These are phyloP conservation scores for Lactifluus piperatus DNA, from an alignment of 768 basidiomycete species.

Conservation along the genomic window DNA sequence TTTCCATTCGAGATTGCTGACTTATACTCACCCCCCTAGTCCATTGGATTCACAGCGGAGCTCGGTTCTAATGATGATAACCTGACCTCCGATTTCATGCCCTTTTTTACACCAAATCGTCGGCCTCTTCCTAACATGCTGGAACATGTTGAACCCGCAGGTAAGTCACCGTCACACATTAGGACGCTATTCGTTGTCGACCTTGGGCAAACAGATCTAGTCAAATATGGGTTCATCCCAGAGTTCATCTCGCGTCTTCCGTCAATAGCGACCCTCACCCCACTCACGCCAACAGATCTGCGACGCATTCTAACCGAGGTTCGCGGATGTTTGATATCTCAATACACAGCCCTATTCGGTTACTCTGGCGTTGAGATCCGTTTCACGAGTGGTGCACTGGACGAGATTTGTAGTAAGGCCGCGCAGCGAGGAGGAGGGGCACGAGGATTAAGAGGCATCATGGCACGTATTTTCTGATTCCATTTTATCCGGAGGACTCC, in stretches of 20 bases:
- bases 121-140: conserved; percentile 45
- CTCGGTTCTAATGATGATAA: conserved; percentile 36
- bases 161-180: conserved; percentile 28
- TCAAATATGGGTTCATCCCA: conserved; percentile 91
- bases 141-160: conserved; percentile 64
- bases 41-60: conserved; percentile 76
- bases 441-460: conserved; percentile 78
- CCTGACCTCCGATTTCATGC: conserved; percentile 31
- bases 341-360: conserved; percentile 78
- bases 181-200: background rate
- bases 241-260: conserved; percentile 94
- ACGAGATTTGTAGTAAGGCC: conserved; percentile 75
- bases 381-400: conserved; percentile 74
- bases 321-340: conserved; percentile 82
- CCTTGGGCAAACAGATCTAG: conserved; percentile 48
- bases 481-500: background rate
- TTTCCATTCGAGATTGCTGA: background rate
- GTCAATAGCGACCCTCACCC: conserved; percentile 75
- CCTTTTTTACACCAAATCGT: conserved; percentile 75
- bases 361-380: conserved; percentile 80
- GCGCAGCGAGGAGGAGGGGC: conserved; percentile 82
- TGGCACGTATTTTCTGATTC: conserved; percentile 40
- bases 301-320: conserved; percentile 90
- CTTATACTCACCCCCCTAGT: conserved; percentile 36
- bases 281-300: conserved; percentile 72